Percentiles rank a stretch among this genome's conserved stretches.
phyloP scores from a whole-genome alignment of 2,329 filamentous ascomycete species.

The Chaetomium olivaceum region DNA sequence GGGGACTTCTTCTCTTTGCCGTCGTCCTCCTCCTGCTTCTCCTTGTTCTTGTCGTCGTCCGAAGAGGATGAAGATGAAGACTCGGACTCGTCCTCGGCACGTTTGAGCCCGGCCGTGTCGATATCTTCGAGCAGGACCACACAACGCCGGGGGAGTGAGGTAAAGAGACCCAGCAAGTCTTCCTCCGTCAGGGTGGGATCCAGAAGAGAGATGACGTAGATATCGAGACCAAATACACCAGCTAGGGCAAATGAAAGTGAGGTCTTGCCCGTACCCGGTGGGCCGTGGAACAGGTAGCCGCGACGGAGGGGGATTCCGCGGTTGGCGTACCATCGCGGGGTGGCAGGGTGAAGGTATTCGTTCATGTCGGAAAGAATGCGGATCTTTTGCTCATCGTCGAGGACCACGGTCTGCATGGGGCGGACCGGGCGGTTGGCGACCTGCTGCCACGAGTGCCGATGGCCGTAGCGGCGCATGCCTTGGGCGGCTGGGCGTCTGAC shows the following conservation, averaged over 20 bases:
- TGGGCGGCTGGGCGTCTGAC: constrained; percentile 56
- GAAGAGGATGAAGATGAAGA: constrained; percentile 1
- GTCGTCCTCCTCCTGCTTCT: constrained; percentile 30
- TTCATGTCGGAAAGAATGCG: constrained; percentile 71
- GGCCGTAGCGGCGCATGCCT: constrained; percentile 48
- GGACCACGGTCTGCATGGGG: constrained; percentile 73
- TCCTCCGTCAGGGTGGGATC: constrained; percentile 64
- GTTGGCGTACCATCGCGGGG: constrained; percentile 71
- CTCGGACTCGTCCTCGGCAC: constrained; percentile 37
- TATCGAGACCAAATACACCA: constrained; percentile 65
- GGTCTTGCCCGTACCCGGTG: constrained; percentile 73
- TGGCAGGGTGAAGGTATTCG: constrained; percentile 72
- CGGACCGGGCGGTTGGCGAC: constrained; percentile 65
- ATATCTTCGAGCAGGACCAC: constrained; percentile 70
- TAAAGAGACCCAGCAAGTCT: constrained; percentile 60
- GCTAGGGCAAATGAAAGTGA: constrained; percentile 66
- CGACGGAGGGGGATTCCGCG: constrained; percentile 74
- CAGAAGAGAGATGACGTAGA: constrained; percentile 63
- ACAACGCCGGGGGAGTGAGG: constrained; percentile 60
- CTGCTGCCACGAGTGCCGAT: constrained; percentile 53
- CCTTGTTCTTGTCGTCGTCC: constrained; percentile 17
- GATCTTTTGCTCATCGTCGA: constrained; percentile 67
- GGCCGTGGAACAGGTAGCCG: constrained; percentile 77
- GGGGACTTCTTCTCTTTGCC: constrained; percentile 28
- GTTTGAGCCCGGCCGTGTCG: constrained; percentile 62